phyloP scores from a whole-genome alignment of 2,329 filamentous ascomycete genomes.

The Monilinia laxa region DNA sequence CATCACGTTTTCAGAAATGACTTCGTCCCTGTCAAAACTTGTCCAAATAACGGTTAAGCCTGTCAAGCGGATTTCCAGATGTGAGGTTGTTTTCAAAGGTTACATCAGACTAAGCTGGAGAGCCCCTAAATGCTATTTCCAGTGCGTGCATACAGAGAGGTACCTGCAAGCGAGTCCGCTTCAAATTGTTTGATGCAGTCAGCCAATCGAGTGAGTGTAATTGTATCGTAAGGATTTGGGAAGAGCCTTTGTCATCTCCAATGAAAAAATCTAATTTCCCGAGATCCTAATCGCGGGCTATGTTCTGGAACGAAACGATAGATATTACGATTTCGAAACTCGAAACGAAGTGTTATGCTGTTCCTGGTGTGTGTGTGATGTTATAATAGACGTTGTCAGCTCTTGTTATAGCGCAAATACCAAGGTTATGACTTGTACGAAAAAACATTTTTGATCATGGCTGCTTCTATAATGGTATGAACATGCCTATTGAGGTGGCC shows the following conservation, averaged over 20 bases:
- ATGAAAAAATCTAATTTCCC: slow-evolving; percentile 12
- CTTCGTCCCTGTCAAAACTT: slow-evolving; percentile 7
- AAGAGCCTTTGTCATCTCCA: slow-evolving; percentile 14
- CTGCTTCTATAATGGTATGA: not conserved
- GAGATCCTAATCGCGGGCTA: slow-evolving; percentile 14
- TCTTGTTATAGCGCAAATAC: not conserved
- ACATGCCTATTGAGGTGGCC: not conserved
- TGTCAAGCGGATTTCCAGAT: not conserved
- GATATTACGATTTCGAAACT: not conserved
- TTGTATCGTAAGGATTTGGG: slow-evolving; percentile 7
- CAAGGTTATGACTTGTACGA: not conserved
- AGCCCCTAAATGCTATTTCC: not conserved
- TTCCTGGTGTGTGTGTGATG: not conserved
- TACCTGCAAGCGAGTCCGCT: not conserved
- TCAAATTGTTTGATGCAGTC: not conserved
- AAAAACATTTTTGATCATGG: not conserved
- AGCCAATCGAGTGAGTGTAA: not conserved
- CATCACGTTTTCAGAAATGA: not conserved
- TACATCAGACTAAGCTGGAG: not conserved
- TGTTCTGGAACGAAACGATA: slow-evolving; percentile 6
- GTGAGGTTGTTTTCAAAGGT: not conserved
- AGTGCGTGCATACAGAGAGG: not conserved
- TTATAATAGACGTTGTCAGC: not conserved
- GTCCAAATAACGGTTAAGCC: not conserved
- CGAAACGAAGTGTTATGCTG: not conserved